Percentiles rank a stretch among this genome's conserved stretches.
phyloP scores from a whole-genome alignment of 441 rosid species.

The Erodium moschatum region DNA sequence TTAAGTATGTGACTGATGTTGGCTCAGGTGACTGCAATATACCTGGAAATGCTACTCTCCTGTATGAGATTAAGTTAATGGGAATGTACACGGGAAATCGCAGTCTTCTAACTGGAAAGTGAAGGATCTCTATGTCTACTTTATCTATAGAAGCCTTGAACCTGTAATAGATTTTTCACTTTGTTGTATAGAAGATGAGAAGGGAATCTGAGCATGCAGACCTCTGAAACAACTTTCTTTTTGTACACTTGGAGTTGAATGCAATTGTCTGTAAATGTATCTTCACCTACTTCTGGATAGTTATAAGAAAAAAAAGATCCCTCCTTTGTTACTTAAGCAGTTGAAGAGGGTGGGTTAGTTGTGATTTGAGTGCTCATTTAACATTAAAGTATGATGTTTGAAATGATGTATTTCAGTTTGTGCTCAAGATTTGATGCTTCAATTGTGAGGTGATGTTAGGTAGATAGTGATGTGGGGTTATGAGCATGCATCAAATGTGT shows the following conservation, averaged over 20 bases:
- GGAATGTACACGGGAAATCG: slow-evolving; percentile 50
- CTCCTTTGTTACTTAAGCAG: neutral
- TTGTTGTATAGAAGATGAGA: slow-evolving; percentile 5
- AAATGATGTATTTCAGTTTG: neutral
- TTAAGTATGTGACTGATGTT: slow-evolving; percentile 13
- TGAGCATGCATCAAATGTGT: slow-evolving; percentile 6
- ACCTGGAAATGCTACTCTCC: slow-evolving; percentile 82
- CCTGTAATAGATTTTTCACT: slow-evolving; percentile 2
- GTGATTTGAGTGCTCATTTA: neutral
- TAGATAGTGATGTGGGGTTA: slow-evolving; percentile 8
- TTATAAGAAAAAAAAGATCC: neutral
- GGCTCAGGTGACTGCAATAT: slow-evolving; percentile 76
- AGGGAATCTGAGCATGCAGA: slow-evolving; percentile 1
- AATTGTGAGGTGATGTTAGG: slow-evolving; percentile 11
- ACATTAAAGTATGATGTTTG: neutral
- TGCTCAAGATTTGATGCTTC: neutral
- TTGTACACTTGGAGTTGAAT: neutral
- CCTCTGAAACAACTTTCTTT: slow-evolving; percentile 3
- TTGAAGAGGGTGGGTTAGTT: neutral
- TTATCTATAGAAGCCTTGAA: slow-evolving; percentile 1
- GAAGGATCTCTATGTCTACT: slow-evolving; percentile 18
- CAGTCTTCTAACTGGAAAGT: slow-evolving; percentile 24
- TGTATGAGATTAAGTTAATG: slow-evolving; percentile 70
- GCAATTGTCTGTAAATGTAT: neutral
- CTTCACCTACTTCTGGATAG: neutral